Base-by-base conservation (phyloP, 768 basidiomycete species). In the Chalciporus piperatus region DNA sequence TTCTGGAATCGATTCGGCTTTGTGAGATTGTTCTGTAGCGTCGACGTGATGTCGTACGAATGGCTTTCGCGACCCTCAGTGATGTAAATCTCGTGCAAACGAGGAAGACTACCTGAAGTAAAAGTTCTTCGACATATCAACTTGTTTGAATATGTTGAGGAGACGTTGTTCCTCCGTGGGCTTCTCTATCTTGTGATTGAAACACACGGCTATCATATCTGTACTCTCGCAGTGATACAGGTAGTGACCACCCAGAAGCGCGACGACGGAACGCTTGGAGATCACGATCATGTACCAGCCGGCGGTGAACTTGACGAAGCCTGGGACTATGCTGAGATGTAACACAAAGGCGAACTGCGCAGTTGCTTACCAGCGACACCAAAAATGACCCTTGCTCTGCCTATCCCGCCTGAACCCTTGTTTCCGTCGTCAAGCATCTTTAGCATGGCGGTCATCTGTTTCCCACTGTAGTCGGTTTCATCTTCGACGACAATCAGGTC, bases 121-220 rank as follows among this genome's bases (percentile, higher is more conserved):
- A 67, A 98, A 98, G 73, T 98, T 98, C 73, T 98, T 98, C n/a
- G 89, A 87, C 79, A 98, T 83, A 63, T 99, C 96, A 1, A 98
- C 94, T 68, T 95, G 92, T 65, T 93, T 94, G 76, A 98, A 99
- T 9, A 90, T 82, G 53, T 84, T 87, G 74, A 95, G 83, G 30
- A 94, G 76, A 9, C 92, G 83, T 61, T 89, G 88, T 64, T 98
- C 95, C 62, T 97, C 93, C 0, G 89, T 77, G 0, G 87, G 87
- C 58, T 89, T 88, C 41, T 97, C 96, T 17, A 92, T 70, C 71
- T 87, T 93, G 71, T 87, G 91, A 53, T 82, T 88, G 60, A 80
- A 80, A 16, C 81, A 80, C 23, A 98, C 76, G 3, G 90, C 84
- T 13, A 92, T 71, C 30, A 95, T 84, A 30, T 93, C 89, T 2